Percentiles rank a stretch among this genome's conserved stretches.
Conservation (phyloP, 2,329 filamentous ascomycete species). For the Dactylellina sp. region DNA sequence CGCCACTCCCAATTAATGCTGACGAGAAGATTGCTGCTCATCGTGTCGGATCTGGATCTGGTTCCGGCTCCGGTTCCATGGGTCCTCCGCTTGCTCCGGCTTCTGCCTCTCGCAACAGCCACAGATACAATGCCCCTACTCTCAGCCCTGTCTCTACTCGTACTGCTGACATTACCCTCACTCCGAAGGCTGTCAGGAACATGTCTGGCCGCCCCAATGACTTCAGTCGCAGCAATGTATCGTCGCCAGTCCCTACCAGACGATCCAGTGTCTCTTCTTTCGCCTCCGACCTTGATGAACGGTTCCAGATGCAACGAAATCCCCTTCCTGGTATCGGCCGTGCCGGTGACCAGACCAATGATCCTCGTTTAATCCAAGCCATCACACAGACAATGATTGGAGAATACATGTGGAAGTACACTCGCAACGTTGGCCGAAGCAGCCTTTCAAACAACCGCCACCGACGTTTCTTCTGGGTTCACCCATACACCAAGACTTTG, state of each 20-base stretch:
- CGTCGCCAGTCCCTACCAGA: constrained; percentile 69
- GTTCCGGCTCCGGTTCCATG: constrained; percentile 69
- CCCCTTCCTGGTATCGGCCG: constrained; percentile 56
- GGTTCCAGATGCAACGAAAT: constrained; percentile 81
- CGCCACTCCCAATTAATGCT: constrained; percentile 82
- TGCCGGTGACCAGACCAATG: constrained; percentile 69
- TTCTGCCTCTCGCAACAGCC: constrained; percentile 71
- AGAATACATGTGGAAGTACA: constrained; percentile 99
- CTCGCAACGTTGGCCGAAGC: constrained; percentile 88
- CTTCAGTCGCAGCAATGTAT: constrained; percentile 60
- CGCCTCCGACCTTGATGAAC: constrained; percentile 88
- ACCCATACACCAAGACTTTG: constrained; percentile 93
- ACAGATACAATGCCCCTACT: constrained; percentile 56
- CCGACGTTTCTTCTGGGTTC: constrained; percentile 97
- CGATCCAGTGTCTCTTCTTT: constrained; percentile 95
- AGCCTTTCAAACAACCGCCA: constrained; percentile 91
- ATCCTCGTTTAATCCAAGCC: constrained; percentile 98
- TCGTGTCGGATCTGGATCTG: constrained; percentile 63
- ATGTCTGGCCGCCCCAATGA: constrained; percentile 61
- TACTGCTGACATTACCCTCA: constrained; percentile 35
- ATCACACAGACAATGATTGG: constrained; percentile 99
- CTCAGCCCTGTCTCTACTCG: constrained; percentile 55
- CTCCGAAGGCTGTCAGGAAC: constrained; percentile 29
- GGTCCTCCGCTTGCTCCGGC: constrained; percentile 86
- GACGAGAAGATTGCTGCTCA: constrained; percentile 86